Base-by-base conservation (phyloP, 2,329 filamentous ascomycete genomes). In the Tolypocladium tundrense region DNA sequence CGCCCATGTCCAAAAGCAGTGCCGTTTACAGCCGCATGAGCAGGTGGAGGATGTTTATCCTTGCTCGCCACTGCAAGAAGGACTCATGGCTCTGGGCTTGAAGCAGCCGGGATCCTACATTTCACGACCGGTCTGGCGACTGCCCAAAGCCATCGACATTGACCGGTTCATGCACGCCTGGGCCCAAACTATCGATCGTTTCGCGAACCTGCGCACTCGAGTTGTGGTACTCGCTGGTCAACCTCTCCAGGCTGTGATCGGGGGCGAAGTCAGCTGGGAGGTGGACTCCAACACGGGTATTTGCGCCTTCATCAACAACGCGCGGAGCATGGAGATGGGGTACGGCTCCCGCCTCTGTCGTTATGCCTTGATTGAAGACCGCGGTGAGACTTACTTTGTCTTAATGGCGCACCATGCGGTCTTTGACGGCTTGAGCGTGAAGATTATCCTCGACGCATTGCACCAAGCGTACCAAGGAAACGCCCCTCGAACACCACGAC, bases 351-450 rank as follows among this genome's bases (percentile, higher is more conserved):
- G 24, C 10, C 55, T 57, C 16, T 48, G 31, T 14, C 42, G 55
- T 3, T 51, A 51, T n/a, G 35, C 55, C 3, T 16, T 57, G 2
- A 7, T 50, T 37, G 11, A 19, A 21, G 24, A 37, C 5, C 8
- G 19, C 1, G 45, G 31, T 1, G 14, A 24, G 16, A 19, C 14
- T 3, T 66, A 45, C 14, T 65, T 70, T 19, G 59, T 65, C 3
- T 65, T 62, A 55, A 66, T 63, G 2, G 58, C 60, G 2, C 68
- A 70, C 31, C 68, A 69, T 27, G 59, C 67, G 3, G 40, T 68
- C 0, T 66, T 68, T 37, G 68, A 70, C 50, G 68, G 66, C 10
- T 67, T 63, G 65, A 64, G 62, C 11, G 35, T 62, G 42, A 45
- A 39, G 7, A 53, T 62, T 0, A 53, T 64, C 19, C n/a, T 60